phyloP scores from a whole-genome alignment of 2,329 filamentous ascomycete species.

The Aspergillus brunneoviolaceus region DNA sequence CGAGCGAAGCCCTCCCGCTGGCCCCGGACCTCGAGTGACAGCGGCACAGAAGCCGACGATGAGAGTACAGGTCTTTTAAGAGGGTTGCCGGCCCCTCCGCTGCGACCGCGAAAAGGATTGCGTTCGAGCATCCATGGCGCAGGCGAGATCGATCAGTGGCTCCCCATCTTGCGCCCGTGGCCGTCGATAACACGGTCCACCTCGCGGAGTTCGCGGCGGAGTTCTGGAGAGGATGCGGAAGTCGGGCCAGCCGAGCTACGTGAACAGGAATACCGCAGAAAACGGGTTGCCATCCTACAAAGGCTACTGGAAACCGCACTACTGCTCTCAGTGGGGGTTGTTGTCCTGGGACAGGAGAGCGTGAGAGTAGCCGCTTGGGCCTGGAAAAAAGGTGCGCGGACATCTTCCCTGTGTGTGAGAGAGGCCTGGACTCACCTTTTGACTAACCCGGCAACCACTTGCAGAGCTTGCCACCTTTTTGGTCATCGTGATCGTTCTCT shows the following conservation, averaged over 20 bases:
- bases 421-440: constrained; percentile 10
- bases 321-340: constrained; percentile 52
- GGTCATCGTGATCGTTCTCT: constrained; percentile 33
- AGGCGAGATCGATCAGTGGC: constrained; percentile 31
- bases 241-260: constrained; percentile 23
- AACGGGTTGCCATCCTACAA: constrained; percentile 44
- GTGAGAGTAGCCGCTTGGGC: constrained; percentile 32
- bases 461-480: constrained; percentile 37
- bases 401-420: neutral
- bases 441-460: neutral
- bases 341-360: constrained; percentile 39
- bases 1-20: constrained; percentile 36
- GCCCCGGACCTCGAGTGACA: constrained; percentile 71
- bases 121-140: constrained; percentile 39
- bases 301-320: constrained; percentile 56
- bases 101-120: constrained; percentile 75
- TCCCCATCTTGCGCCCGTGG: constrained; percentile 32
- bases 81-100: constrained; percentile 76
- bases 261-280: constrained; percentile 31
- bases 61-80: constrained; percentile 75
- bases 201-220: constrained; percentile 29
- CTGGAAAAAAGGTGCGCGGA: constrained; percentile 41
- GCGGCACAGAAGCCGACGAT: constrained; percentile 92
- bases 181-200: constrained; percentile 32
- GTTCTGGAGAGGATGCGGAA: constrained; percentile 32